Conservation (phyloP, 2,329 filamentous ascomycete species). For the Clarireedia homoeocarpa region DNA sequence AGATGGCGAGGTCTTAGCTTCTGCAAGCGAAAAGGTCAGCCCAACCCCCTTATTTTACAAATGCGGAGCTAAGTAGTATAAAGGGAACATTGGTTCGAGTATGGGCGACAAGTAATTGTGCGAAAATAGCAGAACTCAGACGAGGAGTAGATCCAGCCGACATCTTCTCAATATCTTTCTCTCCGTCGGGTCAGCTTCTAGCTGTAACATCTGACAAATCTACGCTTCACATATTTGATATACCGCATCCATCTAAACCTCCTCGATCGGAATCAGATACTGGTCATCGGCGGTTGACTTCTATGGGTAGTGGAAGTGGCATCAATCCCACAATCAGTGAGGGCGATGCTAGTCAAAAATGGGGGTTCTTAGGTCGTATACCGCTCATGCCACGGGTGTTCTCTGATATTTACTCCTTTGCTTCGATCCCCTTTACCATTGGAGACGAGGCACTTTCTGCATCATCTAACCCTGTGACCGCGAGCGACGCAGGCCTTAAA, state of each 20-base stretch:
- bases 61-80: neutral
- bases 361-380: slow-evolving; percentile 76
- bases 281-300: slow-evolving; percentile 27
- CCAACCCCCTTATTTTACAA: neutral
- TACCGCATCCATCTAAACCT: slow-evolving; percentile 49
- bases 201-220: slow-evolving; percentile 96
- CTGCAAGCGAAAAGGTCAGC: slow-evolving; percentile 71
- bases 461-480: slow-evolving; percentile 37
- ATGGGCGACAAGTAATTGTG: slow-evolving; percentile 72
- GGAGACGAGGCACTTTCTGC: slow-evolving; percentile 70
- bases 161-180: slow-evolving; percentile 84
- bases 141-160: slow-evolving; percentile 82
- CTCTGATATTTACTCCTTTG: slow-evolving; percentile 82
- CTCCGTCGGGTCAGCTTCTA: slow-evolving; percentile 68
- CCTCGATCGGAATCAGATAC: slow-evolving; percentile 28
- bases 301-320: slow-evolving; percentile 23
- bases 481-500: slow-evolving; percentile 34
- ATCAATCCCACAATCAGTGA: slow-evolving; percentile 30
- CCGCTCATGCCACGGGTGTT: slow-evolving; percentile 81
- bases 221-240: slow-evolving; percentile 88
- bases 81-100: slow-evolving; percentile 82
- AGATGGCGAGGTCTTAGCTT: slow-evolving; percentile 76
- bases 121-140: slow-evolving; percentile 74
- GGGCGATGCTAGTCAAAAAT: slow-evolving; percentile 60
- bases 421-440: slow-evolving; percentile 72